Evolutionary conservation across 495 filamentous ascomycete species (phyloP), one percentile per base, ranked within the genome.

Genomic region (Hypoxylon subgilvum): DNA sequence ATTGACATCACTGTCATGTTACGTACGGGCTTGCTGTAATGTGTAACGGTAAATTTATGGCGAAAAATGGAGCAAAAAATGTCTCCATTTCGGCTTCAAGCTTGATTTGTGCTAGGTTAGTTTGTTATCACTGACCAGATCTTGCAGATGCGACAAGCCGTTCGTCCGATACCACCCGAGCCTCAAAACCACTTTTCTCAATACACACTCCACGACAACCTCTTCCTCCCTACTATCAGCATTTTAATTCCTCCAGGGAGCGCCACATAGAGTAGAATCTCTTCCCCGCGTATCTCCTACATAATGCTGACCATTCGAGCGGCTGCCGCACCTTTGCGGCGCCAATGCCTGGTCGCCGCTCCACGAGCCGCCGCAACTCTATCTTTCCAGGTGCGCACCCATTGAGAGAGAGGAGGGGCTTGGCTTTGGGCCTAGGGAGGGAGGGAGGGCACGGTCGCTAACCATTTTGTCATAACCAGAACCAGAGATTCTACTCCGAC

Each of bases 271-370:
- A 31, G 21, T 34, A 34, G 40, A 61, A 57, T 65, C 46, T 67
- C 53, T 53, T 65, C 57, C 52, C 42, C 52, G 59, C 31, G 12
- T 38, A 38, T 49, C 49, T 59, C 40, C 28, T 60, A 62, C 62
- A 79, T 57, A 47, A 84, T 84, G 81, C 67, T 82, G 60, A 69
- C 74, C 69, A 71, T 79, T 65, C 78, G 79, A 62, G 74, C 74
- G 53, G 72, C 77, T 62, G 76, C 75, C 72, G 79, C 74, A 41
- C 77, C 80, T 63, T 69, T 73, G 69, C 75, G 76, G 72, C 76
- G 75, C 68, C 81, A 82, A 62, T 78, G 69, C 70, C 67, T 79
- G 38, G 70, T 74, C 51, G 66, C 74, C 34, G 76, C 69, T 52
- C 72, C 76, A 52, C 76, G 76, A 65, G 72, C 76, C 50, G 70